A percentile compares a stretch with the other conserved stretches of the same genome.
These are phyloP conservation scores for Sporothrix luriei DNA, from an alignment of 2,329 filamentous ascomycete genomes.

Conservation along the genomic window DNA sequence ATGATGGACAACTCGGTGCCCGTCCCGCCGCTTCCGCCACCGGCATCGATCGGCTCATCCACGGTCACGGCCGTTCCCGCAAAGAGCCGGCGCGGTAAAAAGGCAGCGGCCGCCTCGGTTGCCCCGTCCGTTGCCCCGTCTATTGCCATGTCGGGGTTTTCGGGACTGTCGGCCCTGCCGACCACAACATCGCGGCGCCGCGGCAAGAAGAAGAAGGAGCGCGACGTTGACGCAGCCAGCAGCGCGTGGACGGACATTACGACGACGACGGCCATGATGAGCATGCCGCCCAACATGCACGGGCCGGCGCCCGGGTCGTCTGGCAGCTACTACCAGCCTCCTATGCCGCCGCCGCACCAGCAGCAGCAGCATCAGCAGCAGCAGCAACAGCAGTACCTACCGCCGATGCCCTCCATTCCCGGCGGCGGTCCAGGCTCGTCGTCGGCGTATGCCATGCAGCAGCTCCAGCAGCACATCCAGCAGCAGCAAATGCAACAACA, in stretches of 20 bases:
- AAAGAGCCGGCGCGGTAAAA: constrained; percentile 12
- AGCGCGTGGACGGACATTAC: constrained; percentile 56
- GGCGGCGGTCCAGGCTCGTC: constrained; percentile 32
- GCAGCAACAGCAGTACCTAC: constrained; percentile 25
- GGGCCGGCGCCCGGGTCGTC: constrained; percentile 11
- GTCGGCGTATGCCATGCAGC: constrained; percentile 35
- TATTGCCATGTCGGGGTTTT: no score
- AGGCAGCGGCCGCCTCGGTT: neutral
- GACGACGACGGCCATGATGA: constrained; percentile 32
- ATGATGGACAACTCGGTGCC: neutral
- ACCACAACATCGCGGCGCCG: neutral
- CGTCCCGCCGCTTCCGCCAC: constrained; percentile 29
- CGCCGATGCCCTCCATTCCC: constrained; percentile 30
- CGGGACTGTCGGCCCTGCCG: constrained; percentile 1
- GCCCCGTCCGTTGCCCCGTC: neutral
- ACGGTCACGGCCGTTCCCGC: constrained; percentile 13
- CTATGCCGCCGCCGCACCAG: neutral
- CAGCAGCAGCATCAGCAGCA: constrained; percentile 17
- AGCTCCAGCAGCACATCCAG: constrained; percentile 34
- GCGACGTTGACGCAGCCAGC: constrained; percentile 35
- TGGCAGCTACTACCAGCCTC: constrained; percentile 16
- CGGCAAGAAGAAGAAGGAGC: constrained; percentile 28
- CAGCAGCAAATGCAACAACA: constrained; percentile 28
- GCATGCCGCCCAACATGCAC: constrained; percentile 19
- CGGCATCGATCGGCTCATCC: constrained; percentile 17